Percentiles rank a stretch among this genome's conserved stretches.
phyloP scores from a whole-genome alignment of 2,329 filamentous ascomycete species.

The Emydomyces testavorans region DNA sequence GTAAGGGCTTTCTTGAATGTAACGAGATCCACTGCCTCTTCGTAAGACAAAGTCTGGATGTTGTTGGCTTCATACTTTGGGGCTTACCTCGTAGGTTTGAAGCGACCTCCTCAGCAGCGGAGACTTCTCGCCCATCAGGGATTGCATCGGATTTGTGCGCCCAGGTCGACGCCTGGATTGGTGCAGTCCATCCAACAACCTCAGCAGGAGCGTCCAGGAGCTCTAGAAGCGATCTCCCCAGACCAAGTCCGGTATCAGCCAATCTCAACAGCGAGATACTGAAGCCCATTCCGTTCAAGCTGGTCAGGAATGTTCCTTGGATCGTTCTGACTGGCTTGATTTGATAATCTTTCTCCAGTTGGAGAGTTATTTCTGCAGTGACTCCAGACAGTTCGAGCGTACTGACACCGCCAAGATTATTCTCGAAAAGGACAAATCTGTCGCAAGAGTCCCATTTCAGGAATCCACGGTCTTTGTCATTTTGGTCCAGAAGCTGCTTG shows the following conservation, averaged over 20 bases:
- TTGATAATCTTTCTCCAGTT: constrained; percentile 47
- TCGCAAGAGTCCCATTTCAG: constrained; percentile 47
- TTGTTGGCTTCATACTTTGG: background rate
- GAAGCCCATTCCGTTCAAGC: constrained; percentile 60
- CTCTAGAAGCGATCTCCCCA: constrained; percentile 48
- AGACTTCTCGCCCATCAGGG: constrained; percentile 20
- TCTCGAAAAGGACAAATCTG: constrained; percentile 53
- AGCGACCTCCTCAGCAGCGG: constrained; percentile 36
- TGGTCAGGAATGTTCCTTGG: constrained; percentile 59
- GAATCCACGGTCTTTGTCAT: constrained; percentile 54
- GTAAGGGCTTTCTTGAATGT: constrained; percentile 42
- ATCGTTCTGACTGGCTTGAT: constrained; percentile 53
- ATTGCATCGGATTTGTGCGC: constrained; percentile 36
- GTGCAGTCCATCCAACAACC: constrained; percentile 55
- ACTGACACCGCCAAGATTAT: constrained; percentile 59
- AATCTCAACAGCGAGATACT: constrained; percentile 56
- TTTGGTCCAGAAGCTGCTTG: constrained; percentile 49
- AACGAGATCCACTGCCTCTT: constrained; percentile 11
- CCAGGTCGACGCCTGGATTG: constrained; percentile 50
- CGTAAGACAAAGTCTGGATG: background rate
- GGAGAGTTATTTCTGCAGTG: constrained; percentile 52
- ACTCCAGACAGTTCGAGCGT: constrained; percentile 56
- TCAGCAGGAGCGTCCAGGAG: constrained; percentile 57
- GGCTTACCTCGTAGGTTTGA: constrained; percentile 43
- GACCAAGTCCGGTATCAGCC: constrained; percentile 46